These are phyloP conservation scores for Paulownia fortunei DNA, from an alignment of 257 asterid genomes.

Conservation along the genomic window DNA sequence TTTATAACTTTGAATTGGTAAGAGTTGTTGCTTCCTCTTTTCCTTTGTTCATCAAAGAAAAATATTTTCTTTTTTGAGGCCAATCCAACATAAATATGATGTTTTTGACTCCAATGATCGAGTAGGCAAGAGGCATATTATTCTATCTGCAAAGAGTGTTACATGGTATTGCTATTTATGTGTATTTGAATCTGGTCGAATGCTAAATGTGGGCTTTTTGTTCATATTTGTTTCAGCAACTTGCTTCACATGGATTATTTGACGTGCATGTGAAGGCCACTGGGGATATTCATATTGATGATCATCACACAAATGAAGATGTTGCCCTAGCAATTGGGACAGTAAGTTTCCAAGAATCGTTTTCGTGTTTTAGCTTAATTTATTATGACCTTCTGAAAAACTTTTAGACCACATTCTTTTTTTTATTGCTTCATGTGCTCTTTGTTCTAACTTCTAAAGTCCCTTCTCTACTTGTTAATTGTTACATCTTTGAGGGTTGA, in stretches of 20 bases:
- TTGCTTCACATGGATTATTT: slow-evolving; percentile 93
- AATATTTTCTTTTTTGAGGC: neutral
- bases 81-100: neutral
- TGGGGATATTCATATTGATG: slow-evolving; percentile 93
- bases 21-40: neutral
- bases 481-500: no score
- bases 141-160: neutral
- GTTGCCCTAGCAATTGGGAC: slow-evolving; percentile 92
- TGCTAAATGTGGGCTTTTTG: slow-evolving; percentile 27
- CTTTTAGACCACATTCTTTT: neutral
- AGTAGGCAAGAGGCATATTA: neutral
- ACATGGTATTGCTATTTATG: neutral
- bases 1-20: neutral
- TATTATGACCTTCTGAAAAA: slow-evolving; percentile 3
- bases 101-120: neutral
- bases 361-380: neutral
- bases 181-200: neutral
- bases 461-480: neutral
- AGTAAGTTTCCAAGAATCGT: slow-evolving; percentile 41
- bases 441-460: slow-evolving; percentile 5
- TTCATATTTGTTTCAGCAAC: slow-evolving; percentile 62
- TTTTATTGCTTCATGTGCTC: neutral
- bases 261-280: slow-evolving; percentile 80
- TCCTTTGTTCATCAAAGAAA: neutral
- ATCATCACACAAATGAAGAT: slow-evolving; percentile 96